These are phyloP conservation scores for Hura crepitans DNA, from an alignment of 441 rosid species.

Conservation along the genomic window DNA sequence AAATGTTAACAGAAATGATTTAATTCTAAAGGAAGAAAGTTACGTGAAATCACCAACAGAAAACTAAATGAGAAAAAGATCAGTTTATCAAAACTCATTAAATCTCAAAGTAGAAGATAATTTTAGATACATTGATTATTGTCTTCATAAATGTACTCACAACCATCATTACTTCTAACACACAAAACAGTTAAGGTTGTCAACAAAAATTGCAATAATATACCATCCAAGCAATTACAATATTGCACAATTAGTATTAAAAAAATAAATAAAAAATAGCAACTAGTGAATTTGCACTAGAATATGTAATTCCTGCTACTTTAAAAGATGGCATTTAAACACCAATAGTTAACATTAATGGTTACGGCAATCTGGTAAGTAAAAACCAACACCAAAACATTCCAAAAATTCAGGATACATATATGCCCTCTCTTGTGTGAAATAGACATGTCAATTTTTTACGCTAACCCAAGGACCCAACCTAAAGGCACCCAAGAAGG, in stretches of 20 bases:
- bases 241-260: too few relatives aligned
- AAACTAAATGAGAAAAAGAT: not conserved
- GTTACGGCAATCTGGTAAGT: too few relatives aligned
- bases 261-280: not conserved
- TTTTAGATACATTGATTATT: not conserved
- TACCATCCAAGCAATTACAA: not conserved
- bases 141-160: not conserved
- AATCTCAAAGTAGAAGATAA: not conserved
- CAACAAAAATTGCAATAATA: not conserved
- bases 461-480: too few relatives aligned
- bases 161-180: not conserved
- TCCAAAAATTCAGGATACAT: too few relatives aligned
- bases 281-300: too few relatives aligned
- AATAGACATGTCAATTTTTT: too few relatives aligned
- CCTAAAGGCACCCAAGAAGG: too few relatives aligned
- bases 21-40: conserved; percentile 9
- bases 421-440: too few relatives aligned
- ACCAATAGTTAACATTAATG: too few relatives aligned
- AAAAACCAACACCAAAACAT: too few relatives aligned
- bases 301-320: too few relatives aligned
- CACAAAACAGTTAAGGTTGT: not conserved
- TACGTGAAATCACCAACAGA: not conserved
- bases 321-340: too few relatives aligned
- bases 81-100: conserved; percentile 5
- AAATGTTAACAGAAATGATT: conserved; percentile 9